Evolutionary conservation across 2,329 filamentous ascomycete species (phyloP).

Genomic region (Pochonia chlamydosporia): DNA sequence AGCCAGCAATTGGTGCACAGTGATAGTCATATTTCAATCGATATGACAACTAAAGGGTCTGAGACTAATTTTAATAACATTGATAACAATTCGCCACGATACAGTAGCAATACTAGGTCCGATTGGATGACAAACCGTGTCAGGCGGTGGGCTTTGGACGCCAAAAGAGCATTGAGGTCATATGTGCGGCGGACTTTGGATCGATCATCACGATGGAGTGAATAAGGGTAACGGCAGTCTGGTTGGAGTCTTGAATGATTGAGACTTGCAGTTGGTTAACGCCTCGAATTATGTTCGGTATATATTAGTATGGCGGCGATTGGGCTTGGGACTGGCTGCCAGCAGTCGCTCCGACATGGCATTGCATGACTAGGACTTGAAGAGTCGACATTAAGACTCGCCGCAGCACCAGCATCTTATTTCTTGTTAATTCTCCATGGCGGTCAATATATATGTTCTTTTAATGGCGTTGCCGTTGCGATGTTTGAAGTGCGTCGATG

Average conservation of each 20-base stretch:
- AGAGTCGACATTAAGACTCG: conserved; percentile 4
- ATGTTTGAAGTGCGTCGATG: conserved; percentile 3
- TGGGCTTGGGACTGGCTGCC: not conserved
- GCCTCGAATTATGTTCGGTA: not conserved
- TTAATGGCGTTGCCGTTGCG: no score
- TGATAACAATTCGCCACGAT: conserved; percentile 1
- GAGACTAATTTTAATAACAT: conserved; percentile 3
- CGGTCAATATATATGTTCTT: not conserved
- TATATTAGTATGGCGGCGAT: not conserved
- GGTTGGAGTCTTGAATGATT: conserved; percentile 1
- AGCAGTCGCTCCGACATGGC: not conserved
- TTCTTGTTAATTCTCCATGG: conserved; percentile 1
- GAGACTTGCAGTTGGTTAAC: not conserved
- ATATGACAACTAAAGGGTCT: conserved; percentile 3
- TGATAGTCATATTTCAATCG: conserved; percentile 4
- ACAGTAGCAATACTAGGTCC: conserved; percentile 6
- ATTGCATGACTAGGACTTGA: not conserved
- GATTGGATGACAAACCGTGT: conserved; percentile 21
- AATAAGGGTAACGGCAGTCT: conserved; percentile 3
- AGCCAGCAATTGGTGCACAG: conserved; percentile 7
- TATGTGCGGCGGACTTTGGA: conserved; percentile 27
- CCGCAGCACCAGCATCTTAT: not conserved
- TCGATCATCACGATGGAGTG: conserved; percentile 18
- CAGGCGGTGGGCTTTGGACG: conserved; percentile 27
- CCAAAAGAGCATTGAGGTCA: conserved; percentile 24